Evolutionary conservation across 1,139 yeast genomes (phyloP), one percentile per base, ranked within the genome.

Genomic region (Geotrichum cucujoidarum): DNA sequence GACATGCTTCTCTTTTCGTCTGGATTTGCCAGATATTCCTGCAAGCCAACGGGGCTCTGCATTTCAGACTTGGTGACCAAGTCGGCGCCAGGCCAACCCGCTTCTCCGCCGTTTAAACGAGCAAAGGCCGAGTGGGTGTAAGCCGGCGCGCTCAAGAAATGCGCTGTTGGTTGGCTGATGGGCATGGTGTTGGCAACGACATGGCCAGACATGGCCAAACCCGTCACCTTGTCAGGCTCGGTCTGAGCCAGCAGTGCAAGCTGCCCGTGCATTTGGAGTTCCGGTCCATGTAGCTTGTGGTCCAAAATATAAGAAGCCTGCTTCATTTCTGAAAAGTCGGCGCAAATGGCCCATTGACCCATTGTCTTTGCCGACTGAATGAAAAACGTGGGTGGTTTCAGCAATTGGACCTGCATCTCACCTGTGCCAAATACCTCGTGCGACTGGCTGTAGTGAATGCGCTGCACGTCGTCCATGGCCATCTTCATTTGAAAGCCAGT

Each of bases 311-410:
- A 38, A 17, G 64, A 53, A 2, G 63, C 67, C 43, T 63, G 66
- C 35, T 47, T 51, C 25, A 49, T 43, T 31, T 58, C 65, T 1
- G 68, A 60, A 50, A 64, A 65, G 48, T 65, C 68, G 8, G 54
- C 57, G 31, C 62, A 57, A 31, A 49, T 53, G 13, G 49, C 36
- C 64, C 67, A 62, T 14, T 47, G 51, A 18, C 55, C 53, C 7
- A 48, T 44, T 14, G 30, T 21, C 22, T 49, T 47, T 1, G 55
- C 45, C 6, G 52, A 50, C 33, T 53, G 57, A 48, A 61, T 56
- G 24, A 52, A 55, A 47, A 63, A 63, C 18, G 40, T 43, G 5
- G 66, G 66, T 21, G 54, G 52, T 18, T 52, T 52, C 1, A 45
- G 41, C 11, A 62, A 50, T 4, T 48, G 40, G n/a, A 63, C 44